Percentiles rank a stretch among this genome's conserved stretches.
Conservation (phyloP, 768 basidiomycete genomes). For the Tylopilus felleus region DNA sequence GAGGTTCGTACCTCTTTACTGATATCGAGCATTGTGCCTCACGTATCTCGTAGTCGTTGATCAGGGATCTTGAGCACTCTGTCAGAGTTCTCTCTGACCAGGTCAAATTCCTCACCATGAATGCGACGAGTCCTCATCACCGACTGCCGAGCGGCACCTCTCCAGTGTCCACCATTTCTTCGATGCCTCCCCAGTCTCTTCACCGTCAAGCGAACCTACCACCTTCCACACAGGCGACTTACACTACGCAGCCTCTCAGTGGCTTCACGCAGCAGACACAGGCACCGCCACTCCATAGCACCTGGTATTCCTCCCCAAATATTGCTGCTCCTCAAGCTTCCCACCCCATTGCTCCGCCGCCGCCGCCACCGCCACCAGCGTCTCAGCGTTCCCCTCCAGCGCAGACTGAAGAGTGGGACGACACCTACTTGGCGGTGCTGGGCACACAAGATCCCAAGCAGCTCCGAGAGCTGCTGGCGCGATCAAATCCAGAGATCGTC, state of each 20-base stretch:
- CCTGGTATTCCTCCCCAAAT: slow-evolving; percentile 57
- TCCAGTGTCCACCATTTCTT: slow-evolving; percentile 34
- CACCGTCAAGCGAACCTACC: slow-evolving; percentile 35
- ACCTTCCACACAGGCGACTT: slow-evolving; percentile 35
- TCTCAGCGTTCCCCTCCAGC: slow-evolving; percentile 53
- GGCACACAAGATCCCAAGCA: slow-evolving; percentile 72
- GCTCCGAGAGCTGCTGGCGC: slow-evolving; percentile 67
- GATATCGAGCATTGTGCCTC: not conserved
- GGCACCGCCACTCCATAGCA: slow-evolving; percentile 26
- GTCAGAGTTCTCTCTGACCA: slow-evolving; percentile 76
- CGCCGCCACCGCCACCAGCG: slow-evolving; percentile 35
- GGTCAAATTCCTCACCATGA: slow-evolving; percentile 73
- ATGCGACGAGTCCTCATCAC: slow-evolving; percentile 38
- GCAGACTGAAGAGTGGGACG: slow-evolving; percentile 78
- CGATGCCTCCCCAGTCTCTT: slow-evolving; percentile 34
- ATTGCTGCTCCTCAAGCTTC: slow-evolving; percentile 83
- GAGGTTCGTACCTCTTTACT: slow-evolving; percentile 50
- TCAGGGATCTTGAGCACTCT: slow-evolving; percentile 78
- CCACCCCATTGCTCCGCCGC: slow-evolving; percentile 71
- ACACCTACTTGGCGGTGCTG: slow-evolving; percentile 72
- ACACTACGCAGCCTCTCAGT: slow-evolving; percentile 32
- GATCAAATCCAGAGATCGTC: slow-evolving; percentile 74
- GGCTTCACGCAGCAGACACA: slow-evolving; percentile 33
- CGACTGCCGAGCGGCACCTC: slow-evolving; percentile 35
- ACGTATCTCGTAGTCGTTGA: slow-evolving; percentile 49